These are phyloP conservation scores for Cephaloascus fragrans DNA, from an alignment of 805 yeast species.

Conservation along the genomic window DNA sequence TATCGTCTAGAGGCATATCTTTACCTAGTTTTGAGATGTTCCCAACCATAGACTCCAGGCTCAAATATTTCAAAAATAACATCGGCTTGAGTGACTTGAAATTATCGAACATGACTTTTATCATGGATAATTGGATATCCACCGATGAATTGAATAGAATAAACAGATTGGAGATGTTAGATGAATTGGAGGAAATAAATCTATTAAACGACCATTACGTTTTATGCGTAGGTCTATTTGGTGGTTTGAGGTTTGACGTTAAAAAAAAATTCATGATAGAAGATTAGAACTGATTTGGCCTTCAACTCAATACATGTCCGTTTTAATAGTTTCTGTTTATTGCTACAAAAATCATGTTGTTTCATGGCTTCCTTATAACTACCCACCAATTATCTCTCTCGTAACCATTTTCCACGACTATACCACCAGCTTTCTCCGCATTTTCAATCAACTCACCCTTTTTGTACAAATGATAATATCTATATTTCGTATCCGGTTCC, in stretches of 20 bases:
- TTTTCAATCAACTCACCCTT: slow-evolving; percentile 77
- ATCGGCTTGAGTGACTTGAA: slow-evolving; percentile 24
- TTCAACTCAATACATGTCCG: no score
- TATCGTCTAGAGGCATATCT: slow-evolving; percentile 50
- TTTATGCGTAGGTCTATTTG: slow-evolving; percentile 20
- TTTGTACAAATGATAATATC: slow-evolving; percentile 83
- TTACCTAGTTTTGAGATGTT: slow-evolving; percentile 47
- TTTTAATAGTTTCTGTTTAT: no score
- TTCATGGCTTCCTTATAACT: slow-evolving; percentile 24
- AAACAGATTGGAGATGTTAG: slow-evolving; percentile 51
- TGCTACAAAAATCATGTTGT: background rate
- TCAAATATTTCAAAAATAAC: slow-evolving; percentile 10
- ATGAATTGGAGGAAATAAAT: slow-evolving; percentile 65
- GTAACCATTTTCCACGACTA: slow-evolving; percentile 63
- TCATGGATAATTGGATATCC: slow-evolving; percentile 33
- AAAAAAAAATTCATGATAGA: background rate
- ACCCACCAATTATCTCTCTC: slow-evolving; percentile 96
- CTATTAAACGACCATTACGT: slow-evolving; percentile 57
- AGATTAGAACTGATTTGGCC: no score
- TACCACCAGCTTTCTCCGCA: slow-evolving; percentile 62
- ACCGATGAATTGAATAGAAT: slow-evolving; percentile 32
- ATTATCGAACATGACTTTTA: slow-evolving; percentile 36
- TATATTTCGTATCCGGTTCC: slow-evolving; percentile 46
- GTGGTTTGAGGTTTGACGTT: background rate
- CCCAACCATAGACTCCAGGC: slow-evolving; percentile 28